phyloP scores from a whole-genome alignment of 768 basidiomycete genomes.

The Mycena rosella region DNA sequence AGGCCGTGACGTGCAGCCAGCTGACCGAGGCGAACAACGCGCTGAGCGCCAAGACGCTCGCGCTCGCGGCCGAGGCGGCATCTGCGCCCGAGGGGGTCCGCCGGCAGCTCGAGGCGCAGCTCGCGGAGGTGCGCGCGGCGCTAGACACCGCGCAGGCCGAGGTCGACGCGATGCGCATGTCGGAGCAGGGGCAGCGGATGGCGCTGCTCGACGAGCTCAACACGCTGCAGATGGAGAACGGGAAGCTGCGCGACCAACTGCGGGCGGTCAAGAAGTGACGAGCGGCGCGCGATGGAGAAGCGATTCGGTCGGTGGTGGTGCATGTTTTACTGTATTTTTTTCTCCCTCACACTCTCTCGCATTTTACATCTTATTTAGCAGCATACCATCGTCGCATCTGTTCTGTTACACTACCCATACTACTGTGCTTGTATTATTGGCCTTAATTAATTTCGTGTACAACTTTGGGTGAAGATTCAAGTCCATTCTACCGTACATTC shows the following conservation, averaged over 20 bases:
- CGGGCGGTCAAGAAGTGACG: conserved; percentile 66
- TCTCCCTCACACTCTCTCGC: background rate
- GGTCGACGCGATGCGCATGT: conserved; percentile 72
- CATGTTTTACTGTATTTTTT: conserved; percentile 20
- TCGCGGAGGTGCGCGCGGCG: conserved; percentile 70
- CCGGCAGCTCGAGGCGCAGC: conserved; percentile 73
- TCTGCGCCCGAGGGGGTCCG: conserved; percentile 68
- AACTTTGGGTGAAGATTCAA: too few relatives aligned
- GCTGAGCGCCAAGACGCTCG: conserved; percentile 78
- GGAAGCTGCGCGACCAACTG: conserved; percentile 75
- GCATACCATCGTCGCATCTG: conserved; percentile 21
- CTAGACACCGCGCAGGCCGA: conserved; percentile 78
- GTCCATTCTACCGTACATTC: too few relatives aligned
- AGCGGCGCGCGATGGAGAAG: background rate
- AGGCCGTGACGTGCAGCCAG: conserved; percentile 79
- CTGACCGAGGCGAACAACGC: conserved; percentile 84
- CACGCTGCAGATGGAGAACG: conserved; percentile 84
- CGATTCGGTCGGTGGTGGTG: background rate
- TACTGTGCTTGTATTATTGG: conserved; percentile 25
- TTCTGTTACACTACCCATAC: conserved; percentile 18
- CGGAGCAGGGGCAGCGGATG: conserved; percentile 86
- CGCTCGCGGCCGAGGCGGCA: conserved; percentile 78
- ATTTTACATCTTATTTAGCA: conserved; percentile 22
- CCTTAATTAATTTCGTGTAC: conserved; percentile 24
- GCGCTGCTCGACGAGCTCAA: conserved; percentile 92